Percentiles rank a stretch among this genome's conserved stretches.
Evolutionary conservation across 225 moss, liverwort and hornwort genomes (phyloP).

Genomic region (Lunularia cruciata): DNA sequence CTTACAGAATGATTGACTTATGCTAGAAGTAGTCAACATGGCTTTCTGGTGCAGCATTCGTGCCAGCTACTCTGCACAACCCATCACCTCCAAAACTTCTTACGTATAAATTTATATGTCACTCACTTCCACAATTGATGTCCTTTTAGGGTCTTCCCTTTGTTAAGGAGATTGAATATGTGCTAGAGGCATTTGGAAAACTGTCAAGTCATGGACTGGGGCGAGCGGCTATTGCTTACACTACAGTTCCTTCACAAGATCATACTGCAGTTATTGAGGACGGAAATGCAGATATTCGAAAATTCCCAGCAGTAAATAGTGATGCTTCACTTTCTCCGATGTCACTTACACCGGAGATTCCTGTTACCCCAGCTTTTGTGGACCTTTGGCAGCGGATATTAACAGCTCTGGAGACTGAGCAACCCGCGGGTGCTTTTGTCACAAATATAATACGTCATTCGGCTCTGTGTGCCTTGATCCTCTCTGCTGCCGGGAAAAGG

Average conservation of each 20-base stretch:
- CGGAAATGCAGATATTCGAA: conserved; percentile 25
- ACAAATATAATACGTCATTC: conserved; percentile 54
- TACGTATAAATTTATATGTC: no score
- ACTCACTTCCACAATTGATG: not conserved
- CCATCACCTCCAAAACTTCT: no score
- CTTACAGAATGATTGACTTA: no score
- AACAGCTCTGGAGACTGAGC: conserved; percentile 43
- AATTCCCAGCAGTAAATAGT: conserved; percentile 27
- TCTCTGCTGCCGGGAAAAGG: conserved; percentile 75
- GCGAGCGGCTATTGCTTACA: conserved; percentile 73
- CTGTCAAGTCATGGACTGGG: conserved; percentile 76
- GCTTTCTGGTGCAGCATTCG: not conserved
- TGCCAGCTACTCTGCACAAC: not conserved
- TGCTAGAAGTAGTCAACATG: no score
- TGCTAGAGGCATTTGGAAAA: conserved; percentile 69
- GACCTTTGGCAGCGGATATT: conserved; percentile 68
- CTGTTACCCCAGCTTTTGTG: conserved; percentile 54
- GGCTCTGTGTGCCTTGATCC: conserved; percentile 47
- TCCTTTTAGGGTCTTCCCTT: conserved; percentile 58
- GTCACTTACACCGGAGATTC: conserved; percentile 27
- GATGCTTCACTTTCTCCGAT: conserved; percentile 37
- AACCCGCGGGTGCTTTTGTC: conserved; percentile 35
- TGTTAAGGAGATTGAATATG: conserved; percentile 54
- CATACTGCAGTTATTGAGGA: not conserved
- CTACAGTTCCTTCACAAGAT: conserved; percentile 41